Percentiles rank a stretch among this genome's conserved stretches.
phyloP scores from a whole-genome alignment of 306 rosid genomes.

The Cercis canadensis region DNA sequence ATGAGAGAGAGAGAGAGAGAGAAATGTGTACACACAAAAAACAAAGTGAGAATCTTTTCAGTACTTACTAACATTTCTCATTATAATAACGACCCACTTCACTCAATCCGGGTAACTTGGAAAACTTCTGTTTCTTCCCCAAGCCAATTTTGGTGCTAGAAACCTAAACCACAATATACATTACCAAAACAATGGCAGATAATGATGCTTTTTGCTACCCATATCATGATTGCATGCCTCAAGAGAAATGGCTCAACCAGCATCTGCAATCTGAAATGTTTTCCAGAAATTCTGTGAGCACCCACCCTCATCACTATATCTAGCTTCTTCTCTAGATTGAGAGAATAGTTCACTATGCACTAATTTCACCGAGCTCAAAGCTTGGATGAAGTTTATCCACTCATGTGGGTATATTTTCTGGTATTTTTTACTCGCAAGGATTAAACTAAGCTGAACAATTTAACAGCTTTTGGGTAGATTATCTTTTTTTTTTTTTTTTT shows the following conservation, averaged over 20 bases:
- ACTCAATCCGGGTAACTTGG: constrained; percentile 32
- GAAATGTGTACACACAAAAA: constrained; percentile 38
- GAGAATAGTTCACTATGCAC: constrained; percentile 20
- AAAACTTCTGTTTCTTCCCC: constrained; percentile 26
- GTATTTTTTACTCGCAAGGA: background rate
- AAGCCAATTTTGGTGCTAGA: constrained; percentile 30
- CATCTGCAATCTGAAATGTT: constrained; percentile 46
- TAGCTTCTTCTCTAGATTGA: constrained; percentile 4
- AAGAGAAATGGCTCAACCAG: constrained; percentile 43
- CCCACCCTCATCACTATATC: constrained; percentile 15
- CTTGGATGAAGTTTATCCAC: background rate
- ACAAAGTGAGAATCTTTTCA: constrained; percentile 72
- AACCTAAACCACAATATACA: constrained; percentile 5
- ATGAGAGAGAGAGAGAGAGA: constrained; percentile 38
- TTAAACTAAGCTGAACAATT: background rate
- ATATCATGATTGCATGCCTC: constrained; percentile 48
- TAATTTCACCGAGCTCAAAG: constrained; percentile 28
- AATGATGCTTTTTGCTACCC: constrained; percentile 65
- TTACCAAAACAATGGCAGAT: constrained; percentile 46
- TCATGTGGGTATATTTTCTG: background rate
- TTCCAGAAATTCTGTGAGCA: constrained; percentile 58
- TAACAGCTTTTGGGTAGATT: background rate
- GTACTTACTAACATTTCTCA: constrained; percentile 54
- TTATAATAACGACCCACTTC: constrained; percentile 49
- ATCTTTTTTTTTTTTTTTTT: too few species aligned